A percentile compares a stretch with the other conserved stretches of the same genome.
These are phyloP conservation scores for Debaryomycetaceae sp. DNA, from an alignment of 1,139 yeast species.

Conservation along the genomic window DNA sequence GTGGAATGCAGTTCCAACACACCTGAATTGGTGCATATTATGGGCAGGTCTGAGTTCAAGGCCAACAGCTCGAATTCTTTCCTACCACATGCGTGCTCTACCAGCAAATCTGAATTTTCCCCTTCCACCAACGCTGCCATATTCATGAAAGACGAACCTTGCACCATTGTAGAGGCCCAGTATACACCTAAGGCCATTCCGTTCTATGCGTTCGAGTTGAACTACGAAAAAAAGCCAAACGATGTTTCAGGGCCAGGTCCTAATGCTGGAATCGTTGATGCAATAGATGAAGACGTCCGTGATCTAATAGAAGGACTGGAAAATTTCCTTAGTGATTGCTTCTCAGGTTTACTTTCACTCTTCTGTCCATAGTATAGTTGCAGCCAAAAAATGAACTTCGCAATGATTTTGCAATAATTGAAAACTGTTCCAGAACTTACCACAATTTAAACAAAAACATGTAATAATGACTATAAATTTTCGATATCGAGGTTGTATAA, in stretches of 20 bases:
- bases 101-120: constrained; percentile 1
- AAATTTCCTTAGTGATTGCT: constrained; percentile 16
- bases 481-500: background rate
- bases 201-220: constrained; percentile 17
- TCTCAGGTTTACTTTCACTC: constrained; percentile 1
- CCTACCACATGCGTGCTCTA: constrained; percentile 6
- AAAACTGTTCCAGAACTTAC: background rate
- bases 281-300: constrained; percentile 15
- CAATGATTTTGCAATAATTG: background rate
- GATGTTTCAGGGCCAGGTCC: constrained; percentile 7
- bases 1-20: background rate
- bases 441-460: background rate
- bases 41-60: constrained; percentile 7
- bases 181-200: constrained; percentile 27
- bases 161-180: constrained; percentile 7
- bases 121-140: constrained; percentile 2
- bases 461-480: constrained; percentile 1
- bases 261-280: constrained; percentile 12
- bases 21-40: constrained; percentile 3
- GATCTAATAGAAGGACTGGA: constrained; percentile 16
- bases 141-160: constrained; percentile 5
- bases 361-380: background rate
- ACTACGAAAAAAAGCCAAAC: constrained; percentile 12
- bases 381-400: background rate
- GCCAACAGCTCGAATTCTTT: constrained; percentile 20